phyloP scores from a whole-genome alignment of 192 early-diverging fungal species.

The Umbelopsis isabellina region DNA sequence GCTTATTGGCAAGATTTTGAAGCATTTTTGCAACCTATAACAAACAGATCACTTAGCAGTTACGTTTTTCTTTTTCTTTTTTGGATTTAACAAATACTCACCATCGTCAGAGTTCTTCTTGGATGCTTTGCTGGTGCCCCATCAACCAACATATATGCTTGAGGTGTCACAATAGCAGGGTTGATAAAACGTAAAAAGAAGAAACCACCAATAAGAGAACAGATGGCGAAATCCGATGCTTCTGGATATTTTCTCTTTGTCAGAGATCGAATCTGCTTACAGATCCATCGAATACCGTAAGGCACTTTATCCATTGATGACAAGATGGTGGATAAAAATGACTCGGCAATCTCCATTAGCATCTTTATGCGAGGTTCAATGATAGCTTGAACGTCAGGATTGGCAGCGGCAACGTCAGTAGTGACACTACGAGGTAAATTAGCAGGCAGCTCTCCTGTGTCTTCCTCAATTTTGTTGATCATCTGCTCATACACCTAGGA shows the following conservation, averaged over 20 bases:
- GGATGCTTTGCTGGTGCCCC: slow-evolving; percentile 74
- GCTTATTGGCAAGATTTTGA: slow-evolving; percentile 95
- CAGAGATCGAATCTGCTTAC: slow-evolving; percentile 91
- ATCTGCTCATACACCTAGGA: slow-evolving; percentile 73
- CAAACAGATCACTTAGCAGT: not conserved
- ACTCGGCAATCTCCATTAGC: slow-evolving; percentile 82
- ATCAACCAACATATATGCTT: slow-evolving; percentile 89
- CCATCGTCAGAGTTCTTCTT: slow-evolving; percentile 83
- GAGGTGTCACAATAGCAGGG: slow-evolving; percentile 94
- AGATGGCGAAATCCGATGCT: slow-evolving; percentile 79
- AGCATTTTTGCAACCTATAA: slow-evolving; percentile 83
- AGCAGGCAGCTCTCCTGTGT: slow-evolving; percentile 49
- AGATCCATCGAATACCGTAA: slow-evolving; percentile 96
- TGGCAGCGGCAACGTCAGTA: slow-evolving; percentile 73
- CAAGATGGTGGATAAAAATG: slow-evolving; percentile 84
- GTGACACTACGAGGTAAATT: slow-evolving; percentile 73
- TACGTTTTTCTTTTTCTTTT: not conserved
- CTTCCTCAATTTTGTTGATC: slow-evolving; percentile 66
- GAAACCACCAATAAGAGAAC: slow-evolving; percentile 93
- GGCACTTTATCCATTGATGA: slow-evolving; percentile 85
- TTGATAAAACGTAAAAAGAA: slow-evolving; percentile 95
- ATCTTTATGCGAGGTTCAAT: slow-evolving; percentile 75
- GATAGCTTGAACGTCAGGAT: slow-evolving; percentile 78
- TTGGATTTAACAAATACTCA: slow-evolving; percentile 23
- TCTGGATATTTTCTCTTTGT: slow-evolving; percentile 91